phyloP scores from a whole-genome alignment of 345 rosid species.

The Eucalyptus sp. region DNA sequence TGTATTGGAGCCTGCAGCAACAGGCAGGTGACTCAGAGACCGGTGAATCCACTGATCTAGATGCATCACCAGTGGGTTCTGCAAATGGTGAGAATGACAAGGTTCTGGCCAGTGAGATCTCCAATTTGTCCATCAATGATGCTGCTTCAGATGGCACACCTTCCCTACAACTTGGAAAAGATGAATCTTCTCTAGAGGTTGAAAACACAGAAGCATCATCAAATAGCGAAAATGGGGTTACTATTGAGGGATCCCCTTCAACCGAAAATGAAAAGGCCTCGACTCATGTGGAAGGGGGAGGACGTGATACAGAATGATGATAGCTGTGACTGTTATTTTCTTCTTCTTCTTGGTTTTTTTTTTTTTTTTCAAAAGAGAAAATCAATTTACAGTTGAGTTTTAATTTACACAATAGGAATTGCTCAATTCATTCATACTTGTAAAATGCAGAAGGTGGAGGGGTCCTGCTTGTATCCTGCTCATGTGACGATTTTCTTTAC shows the following conservation, averaged over 20 bases:
- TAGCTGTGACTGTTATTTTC: not conserved
- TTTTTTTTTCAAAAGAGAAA: not conserved
- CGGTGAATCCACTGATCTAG: not conserved
- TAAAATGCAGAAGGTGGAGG: not conserved
- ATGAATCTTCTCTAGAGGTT: not conserved
- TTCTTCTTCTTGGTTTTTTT: not conserved
- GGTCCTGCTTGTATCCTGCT: not conserved
- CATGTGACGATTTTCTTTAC: not conserved
- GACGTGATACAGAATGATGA: not conserved
- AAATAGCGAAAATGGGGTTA: not conserved
- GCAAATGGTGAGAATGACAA: conserved; percentile 5
- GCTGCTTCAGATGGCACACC: not conserved
- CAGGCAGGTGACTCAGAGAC: conserved; percentile 25
- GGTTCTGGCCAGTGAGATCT: conserved; percentile 11
- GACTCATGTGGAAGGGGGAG: not conserved
- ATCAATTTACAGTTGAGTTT: not conserved
- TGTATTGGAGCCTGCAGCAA: conserved; percentile 90
- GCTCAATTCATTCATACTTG: not conserved
- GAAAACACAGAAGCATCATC: not conserved
- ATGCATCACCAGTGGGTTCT: conserved; percentile 4
- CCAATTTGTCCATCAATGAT: conserved; percentile 10
- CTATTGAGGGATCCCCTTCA: not conserved
- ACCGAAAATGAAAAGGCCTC: not conserved
- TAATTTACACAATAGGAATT: not conserved
- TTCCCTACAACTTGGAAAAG: not conserved